These are phyloP conservation scores for Bisporella sp. DNA, from an alignment of 2,329 filamentous ascomycete species.

Conservation along the genomic window DNA sequence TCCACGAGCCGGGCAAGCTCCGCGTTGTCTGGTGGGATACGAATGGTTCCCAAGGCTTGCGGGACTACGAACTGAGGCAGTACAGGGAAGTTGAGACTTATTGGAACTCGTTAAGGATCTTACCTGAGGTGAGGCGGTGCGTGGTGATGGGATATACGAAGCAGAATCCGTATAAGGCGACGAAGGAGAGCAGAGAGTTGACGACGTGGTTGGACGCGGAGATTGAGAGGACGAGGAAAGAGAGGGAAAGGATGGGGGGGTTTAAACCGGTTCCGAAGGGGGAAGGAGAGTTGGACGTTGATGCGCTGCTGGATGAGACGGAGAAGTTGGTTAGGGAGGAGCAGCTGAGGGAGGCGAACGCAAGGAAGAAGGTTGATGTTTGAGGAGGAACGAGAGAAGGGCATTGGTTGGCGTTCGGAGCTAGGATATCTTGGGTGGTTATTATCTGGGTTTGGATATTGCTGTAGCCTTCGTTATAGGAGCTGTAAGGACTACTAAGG, in stretches of 20 bases:
- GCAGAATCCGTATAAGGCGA: neutral
- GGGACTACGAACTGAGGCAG: neutral
- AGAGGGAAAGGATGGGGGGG: neutral
- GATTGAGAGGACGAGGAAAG: neutral
- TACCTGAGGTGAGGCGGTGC: neutral
- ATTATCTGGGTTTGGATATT: too few species aligned
- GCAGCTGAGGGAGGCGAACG: neutral
- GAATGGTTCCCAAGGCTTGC: neutral
- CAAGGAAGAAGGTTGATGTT: neutral
- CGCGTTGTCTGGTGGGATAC: neutral
- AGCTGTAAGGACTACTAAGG: too few species aligned
- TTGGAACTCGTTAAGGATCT: neutral
- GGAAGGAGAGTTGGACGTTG: neutral
- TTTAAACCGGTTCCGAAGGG: neutral
- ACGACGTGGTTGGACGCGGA: neutral
- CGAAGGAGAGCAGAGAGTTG: neutral
- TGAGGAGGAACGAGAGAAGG: neutral
- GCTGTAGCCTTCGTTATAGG: too few species aligned
- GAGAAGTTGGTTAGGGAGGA: neutral
- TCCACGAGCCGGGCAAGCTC: neutral
- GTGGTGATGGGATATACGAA: neutral
- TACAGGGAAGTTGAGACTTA: neutral
- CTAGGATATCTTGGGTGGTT: too few species aligned
- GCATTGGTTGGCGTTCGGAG: too few species aligned
- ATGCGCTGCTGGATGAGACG: neutral